Base-by-base conservation (phyloP, 129 eudicot species). In the Heracleum sosnowskyi region DNA sequence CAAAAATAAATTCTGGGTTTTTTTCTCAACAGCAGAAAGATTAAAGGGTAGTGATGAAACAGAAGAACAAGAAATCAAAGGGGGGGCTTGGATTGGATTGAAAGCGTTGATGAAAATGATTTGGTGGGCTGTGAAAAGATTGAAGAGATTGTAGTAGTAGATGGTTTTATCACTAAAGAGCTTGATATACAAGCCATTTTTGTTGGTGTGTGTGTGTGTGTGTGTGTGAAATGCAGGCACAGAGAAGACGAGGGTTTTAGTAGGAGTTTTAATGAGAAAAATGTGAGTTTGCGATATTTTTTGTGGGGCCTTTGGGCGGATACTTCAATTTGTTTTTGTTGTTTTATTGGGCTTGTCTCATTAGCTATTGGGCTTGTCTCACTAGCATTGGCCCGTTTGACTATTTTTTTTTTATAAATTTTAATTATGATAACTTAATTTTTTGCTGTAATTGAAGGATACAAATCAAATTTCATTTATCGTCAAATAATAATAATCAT, bases 61-160 rank as follows among this genome's bases (percentile, higher is more conserved):
- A 15, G 88, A 78, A 22, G 88, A 79, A 78, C 82, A 82, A 24
- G 89, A 88, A 40, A 91, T 83, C 26, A n/a, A 49, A 78, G 80
- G 77, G 84, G 44, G 75, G 88, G 90, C 46, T 85, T 95, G 22
- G 81, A 68, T 0, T 84, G 89, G 75, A 82, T 71, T 41, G 96
- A 76, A 76, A 80, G 13, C 4, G n/a, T 86, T 66, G 34, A 29
- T 10, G 12, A 55, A 36, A 36, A 66, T 39, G 73, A 33, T 69
- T 84, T 84, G 15, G 79, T 71, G 82, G 78, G 39, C 75, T 82
- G 78, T 12, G 77, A 76, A 28, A 82, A 81, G 42, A 83, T 20
- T 40, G 84, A 66, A 80, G 80, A 81, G 11, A 41, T 41, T 7
- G 45, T 41, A 11, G 18, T 1, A 37, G 47, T 39, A 2, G 47